These are phyloP conservation scores for Backusella macrospora DNA, from an alignment of 192 early-diverging fungal species.

Conservation along the genomic window DNA sequence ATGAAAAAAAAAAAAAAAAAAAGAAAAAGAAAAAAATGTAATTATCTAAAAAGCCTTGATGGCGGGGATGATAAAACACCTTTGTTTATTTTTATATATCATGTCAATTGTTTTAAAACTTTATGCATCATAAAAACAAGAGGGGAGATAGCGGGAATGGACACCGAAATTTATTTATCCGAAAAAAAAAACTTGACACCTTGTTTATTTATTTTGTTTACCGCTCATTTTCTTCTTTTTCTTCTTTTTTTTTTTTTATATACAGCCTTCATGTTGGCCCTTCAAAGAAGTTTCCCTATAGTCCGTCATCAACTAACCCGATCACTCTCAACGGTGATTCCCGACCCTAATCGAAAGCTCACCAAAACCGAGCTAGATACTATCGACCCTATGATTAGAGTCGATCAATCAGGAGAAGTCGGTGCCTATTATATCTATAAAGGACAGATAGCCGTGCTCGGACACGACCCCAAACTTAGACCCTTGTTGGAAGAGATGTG, in stretches of 20 bases:
- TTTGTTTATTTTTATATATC: too few species aligned
- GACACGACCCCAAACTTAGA: slow-evolving; percentile 65
- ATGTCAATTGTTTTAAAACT: too few species aligned
- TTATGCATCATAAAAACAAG: not conserved
- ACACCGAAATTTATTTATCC: not conserved
- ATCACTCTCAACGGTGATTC: not conserved
- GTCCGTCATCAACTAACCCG: not conserved
- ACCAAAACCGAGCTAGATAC: slow-evolving; percentile 55
- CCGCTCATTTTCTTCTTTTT: not conserved
- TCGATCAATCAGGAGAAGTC: slow-evolving; percentile 96
- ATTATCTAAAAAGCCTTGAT: too few species aligned
- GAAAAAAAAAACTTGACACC: not conserved
- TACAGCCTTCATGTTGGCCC: not conserved
- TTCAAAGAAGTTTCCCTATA: not conserved
- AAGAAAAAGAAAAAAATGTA: too few species aligned
- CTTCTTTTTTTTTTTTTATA: not conserved
- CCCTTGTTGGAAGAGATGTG: slow-evolving; percentile 90
- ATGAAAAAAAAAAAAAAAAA: too few species aligned
- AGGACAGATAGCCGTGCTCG: slow-evolving; percentile 87
- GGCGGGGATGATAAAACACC: too few species aligned
- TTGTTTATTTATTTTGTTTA: not conserved
- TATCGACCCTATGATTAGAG: slow-evolving; percentile 83
- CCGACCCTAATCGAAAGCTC: slow-evolving; percentile 22
- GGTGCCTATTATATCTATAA: slow-evolving; percentile 96
- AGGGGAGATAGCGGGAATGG: not conserved